Conservation (phyloP, 2,329 filamentous ascomycete genomes). For the Sporothrix brasiliensis region DNA sequence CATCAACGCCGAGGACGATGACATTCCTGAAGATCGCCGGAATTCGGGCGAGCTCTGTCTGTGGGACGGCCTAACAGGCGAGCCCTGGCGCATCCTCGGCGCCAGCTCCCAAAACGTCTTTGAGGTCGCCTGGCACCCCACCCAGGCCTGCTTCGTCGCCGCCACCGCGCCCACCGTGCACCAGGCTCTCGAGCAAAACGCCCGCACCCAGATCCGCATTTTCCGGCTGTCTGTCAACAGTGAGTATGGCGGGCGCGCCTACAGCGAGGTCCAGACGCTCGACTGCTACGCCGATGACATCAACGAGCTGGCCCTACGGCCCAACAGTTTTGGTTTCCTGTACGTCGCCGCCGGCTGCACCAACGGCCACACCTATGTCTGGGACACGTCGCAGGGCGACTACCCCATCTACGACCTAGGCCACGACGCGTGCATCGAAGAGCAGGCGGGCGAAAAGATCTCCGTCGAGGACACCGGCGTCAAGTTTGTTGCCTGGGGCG, state of each 20-base stretch:
- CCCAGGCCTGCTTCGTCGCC: conserved; percentile 55
- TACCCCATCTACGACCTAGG: conserved; percentile 57
- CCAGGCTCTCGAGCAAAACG: conserved; percentile 47
- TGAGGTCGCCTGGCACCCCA: conserved; percentile 66
- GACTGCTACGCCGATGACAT: conserved; percentile 64
- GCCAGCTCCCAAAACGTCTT: conserved; percentile 64
- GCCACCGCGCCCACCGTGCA: conserved; percentile 58
- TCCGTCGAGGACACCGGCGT: conserved; percentile 61
- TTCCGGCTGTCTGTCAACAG: conserved; percentile 46
- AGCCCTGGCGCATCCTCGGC: conserved; percentile 53
- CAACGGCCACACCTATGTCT: conserved; percentile 64
- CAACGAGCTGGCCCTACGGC: conserved; percentile 59
- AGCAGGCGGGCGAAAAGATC: conserved; percentile 34
- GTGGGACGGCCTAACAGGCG: conserved; percentile 55
- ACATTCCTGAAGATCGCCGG: conserved; percentile 61
- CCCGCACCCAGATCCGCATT: conserved; percentile 61
- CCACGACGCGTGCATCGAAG: conserved; percentile 52
- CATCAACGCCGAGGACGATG: conserved; percentile 52
- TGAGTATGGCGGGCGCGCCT: conserved; percentile 43
- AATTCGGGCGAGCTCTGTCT: conserved; percentile 63
- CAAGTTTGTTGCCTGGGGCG: conserved; percentile 66
- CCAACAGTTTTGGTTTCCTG: conserved; percentile 40
- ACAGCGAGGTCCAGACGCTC: conserved; percentile 55
- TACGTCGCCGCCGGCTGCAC: conserved; percentile 63
- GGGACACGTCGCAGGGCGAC: conserved; percentile 62